Percentiles rank a stretch among this genome's conserved stretches.
These are phyloP conservation scores for Talaromyces marneffei DNA, from an alignment of 2,329 filamentous ascomycete genomes.

Conservation along the genomic window DNA sequence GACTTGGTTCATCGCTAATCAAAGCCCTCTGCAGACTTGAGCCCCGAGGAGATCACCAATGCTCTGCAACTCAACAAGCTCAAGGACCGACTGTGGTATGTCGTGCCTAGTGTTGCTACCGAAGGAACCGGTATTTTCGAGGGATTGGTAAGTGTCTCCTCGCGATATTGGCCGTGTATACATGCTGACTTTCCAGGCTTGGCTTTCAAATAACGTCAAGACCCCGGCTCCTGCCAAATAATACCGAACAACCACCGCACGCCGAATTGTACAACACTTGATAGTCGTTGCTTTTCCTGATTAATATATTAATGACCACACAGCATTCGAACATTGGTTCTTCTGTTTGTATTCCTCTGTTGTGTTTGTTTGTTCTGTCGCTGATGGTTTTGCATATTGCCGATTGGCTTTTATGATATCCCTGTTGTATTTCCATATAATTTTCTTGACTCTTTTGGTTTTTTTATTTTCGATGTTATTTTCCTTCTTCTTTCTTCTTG, in stretches of 20 bases:
- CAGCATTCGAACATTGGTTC: conserved; percentile 27
- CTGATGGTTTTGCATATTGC: conserved; percentile 20
- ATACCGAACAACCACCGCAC: not conserved
- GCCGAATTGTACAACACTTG: conserved; percentile 31
- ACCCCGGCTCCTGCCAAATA: conserved; percentile 38
- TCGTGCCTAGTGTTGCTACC: conserved; percentile 75
- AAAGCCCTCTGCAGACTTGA: conserved; percentile 55
- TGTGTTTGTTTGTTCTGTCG: conserved; percentile 21
- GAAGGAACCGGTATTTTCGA: conserved; percentile 76
- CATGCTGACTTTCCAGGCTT: conserved; percentile 44
- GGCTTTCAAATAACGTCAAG: conserved; percentile 82
- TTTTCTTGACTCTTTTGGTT: not conserved
- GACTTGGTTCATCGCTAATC: not conserved
- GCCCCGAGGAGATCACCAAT: conserved; percentile 71
- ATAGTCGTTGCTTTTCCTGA: conserved; percentile 30
- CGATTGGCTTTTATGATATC: conserved; percentile 37
- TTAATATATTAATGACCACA: conserved; percentile 38
- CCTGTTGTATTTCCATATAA: conserved; percentile 32
- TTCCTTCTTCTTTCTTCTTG: not conserved
- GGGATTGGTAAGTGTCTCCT: conserved; percentile 55
- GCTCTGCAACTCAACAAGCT: conserved; percentile 68
- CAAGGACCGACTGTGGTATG: conserved; percentile 80
- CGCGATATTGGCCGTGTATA: conserved; percentile 10
- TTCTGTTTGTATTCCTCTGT: conserved; percentile 15
- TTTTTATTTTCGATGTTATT: not conserved